Base-by-base conservation (phyloP, 1,284 basidiomycete genomes). In the Vanrija pseudolonga region DNA sequence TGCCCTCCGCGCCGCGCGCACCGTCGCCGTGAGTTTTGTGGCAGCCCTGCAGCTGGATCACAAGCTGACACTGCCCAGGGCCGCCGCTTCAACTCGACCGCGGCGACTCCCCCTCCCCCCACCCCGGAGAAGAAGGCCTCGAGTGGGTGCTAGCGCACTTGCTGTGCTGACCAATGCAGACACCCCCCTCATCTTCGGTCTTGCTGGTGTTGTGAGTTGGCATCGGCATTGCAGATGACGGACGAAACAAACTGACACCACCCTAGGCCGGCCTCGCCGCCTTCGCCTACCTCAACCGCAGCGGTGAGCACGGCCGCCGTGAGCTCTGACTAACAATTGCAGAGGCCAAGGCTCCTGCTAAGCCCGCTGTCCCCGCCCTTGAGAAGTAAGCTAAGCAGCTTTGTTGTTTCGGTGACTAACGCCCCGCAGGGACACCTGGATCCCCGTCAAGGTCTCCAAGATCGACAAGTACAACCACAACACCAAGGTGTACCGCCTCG, bases 391-490 rank as follows among this genome's bases (percentile, higher is more conserved):
- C 26, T 26, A 26, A 26, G 23, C 15, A 11, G n/a, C 3, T 4
- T 23, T 8, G n/a, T 11, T n/a, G 9, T 26, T 26, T 51, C 18
- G 37, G 39, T 23, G n/a, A 39, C 14, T 18, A 38, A 22, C 23
- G 40, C 14, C 19, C 7, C 48, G n/a, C 46, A 77, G 75, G 60
- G 68, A 74, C 58, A 47, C 57, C 15, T 78, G 74, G 70, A 60
- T 61, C 15, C 63, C 74, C 23, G 72, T 97, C 76, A 87, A 85
- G 69, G 83, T 98, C 66, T 88, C 88, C 77, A 84, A 86, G 70
- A 80, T 97, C 64, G 82, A 86, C 64, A 85, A 86, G 2, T 97
- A 97, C 82, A 98, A 95, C 82, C 88, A 95, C 81, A 92, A 95
- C 78, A 86, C 89, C 6, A 80, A 88, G 36, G 83, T 82, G 60